These are phyloP conservation scores for Kwoniella mangroviensis DNA, from an alignment of 768 basidiomycete species.

Conservation along the genomic window DNA sequence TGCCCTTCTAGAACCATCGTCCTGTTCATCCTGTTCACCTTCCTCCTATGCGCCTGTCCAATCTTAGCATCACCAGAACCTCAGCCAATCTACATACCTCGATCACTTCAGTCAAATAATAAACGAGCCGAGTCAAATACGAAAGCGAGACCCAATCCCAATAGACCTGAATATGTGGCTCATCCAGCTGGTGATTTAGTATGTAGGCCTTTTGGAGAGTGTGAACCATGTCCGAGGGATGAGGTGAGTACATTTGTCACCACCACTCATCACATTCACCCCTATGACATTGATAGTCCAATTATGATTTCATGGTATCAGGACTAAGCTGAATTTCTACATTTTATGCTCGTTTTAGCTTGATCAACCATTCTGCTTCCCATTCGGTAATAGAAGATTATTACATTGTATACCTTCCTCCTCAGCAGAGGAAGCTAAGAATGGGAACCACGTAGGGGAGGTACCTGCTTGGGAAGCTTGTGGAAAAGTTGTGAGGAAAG, in stretches of 20 bases:
- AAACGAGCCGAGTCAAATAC: neutral
- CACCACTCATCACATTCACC: neutral
- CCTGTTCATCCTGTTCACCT: neutral
- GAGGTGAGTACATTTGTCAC: slow-evolving; percentile 53
- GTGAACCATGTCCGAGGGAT: slow-evolving; percentile 61
- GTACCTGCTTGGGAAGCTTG: slow-evolving; percentile 90
- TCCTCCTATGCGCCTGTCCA: neutral
- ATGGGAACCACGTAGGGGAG: slow-evolving; percentile 52
- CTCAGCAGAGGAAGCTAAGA: slow-evolving; percentile 24
- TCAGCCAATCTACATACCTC: neutral
- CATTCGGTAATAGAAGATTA: slow-evolving; percentile 90
- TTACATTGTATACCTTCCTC: slow-evolving; percentile 71
- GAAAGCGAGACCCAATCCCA: neutral
- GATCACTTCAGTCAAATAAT: neutral
- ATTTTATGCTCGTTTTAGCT: slow-evolving; percentile 62
- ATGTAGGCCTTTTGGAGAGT: slow-evolving; percentile 60
- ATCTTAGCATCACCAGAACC: neutral
- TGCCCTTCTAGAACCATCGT: neutral
- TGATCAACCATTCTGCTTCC: slow-evolving; percentile 86
- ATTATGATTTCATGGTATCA: neutral
- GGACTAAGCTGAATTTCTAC: neutral
- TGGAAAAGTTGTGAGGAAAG: slow-evolving; percentile 77
- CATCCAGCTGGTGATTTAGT: slow-evolving; percentile 50
- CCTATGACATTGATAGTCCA: neutral
- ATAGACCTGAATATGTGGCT: slow-evolving; percentile 34